Conservation (phyloP, 2,329 filamentous ascomycete species). For the Neurospora crassa region DNA sequence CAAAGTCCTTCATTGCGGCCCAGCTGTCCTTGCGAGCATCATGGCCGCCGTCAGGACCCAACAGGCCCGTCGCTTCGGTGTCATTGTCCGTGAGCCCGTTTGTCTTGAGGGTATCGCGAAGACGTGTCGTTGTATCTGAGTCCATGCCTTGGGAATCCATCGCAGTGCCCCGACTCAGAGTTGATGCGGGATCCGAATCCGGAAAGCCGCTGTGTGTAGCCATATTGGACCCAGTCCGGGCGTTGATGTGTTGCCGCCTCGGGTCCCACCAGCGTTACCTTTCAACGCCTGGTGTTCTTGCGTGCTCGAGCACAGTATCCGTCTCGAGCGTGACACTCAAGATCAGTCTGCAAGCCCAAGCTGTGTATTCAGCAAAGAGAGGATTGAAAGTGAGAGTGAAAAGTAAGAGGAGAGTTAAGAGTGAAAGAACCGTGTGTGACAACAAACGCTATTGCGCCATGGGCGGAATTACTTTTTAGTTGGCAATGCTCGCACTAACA, state of each 20-base stretch:
- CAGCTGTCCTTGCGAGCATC: constrained; percentile 26
- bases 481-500: not conserved
- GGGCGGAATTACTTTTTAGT: not conserved
- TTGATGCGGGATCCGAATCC: not conserved
- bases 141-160: not conserved
- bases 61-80: constrained; percentile 20
- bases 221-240: not conserved
- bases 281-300: not conserved
- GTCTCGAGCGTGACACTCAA: not conserved
- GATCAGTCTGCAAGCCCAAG: not conserved
- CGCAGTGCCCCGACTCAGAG: not conserved
- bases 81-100: not conserved
- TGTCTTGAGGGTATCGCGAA: not conserved
- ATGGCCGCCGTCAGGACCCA: constrained; percentile 22
- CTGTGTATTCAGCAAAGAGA: not conserved
- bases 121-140: not conserved
- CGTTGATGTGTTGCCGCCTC: not conserved
- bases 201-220: not conserved
- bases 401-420: not conserved
- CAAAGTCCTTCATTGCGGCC: constrained; percentile 48
- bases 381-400: not conserved
- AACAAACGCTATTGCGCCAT: not conserved
- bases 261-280: not conserved
- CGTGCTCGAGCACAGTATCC: not conserved
- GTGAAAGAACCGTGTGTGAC: not conserved